These are phyloP conservation scores for Suhomyces ambrosiae DNA, from an alignment of 1,139 yeast species.

Conservation along the genomic window DNA sequence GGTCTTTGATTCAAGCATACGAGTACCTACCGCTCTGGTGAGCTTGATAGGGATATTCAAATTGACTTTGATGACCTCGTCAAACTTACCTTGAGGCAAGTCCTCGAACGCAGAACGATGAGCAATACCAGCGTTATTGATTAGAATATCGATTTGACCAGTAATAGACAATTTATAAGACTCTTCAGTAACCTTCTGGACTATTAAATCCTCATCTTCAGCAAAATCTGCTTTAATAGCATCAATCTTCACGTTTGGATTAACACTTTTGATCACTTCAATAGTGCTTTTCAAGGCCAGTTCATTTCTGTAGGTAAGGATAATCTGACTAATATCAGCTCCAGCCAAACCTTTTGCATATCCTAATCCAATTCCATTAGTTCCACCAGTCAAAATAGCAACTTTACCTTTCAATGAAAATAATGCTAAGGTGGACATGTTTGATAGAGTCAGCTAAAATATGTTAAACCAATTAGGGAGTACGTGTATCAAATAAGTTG, in stretches of 20 bases:
- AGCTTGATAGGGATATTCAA: constrained; percentile 48
- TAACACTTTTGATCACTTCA: constrained; percentile 21
- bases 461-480: neutral
- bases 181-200: constrained; percentile 11
- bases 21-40: constrained; percentile 47
- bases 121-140: constrained; percentile 60
- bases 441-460: neutral
- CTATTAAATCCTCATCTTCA: constrained; percentile 21
- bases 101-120: constrained; percentile 36
- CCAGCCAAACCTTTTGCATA: constrained; percentile 8
- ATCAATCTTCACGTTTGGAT: constrained; percentile 24
- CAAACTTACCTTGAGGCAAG: constrained; percentile 43
- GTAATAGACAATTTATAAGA: constrained; percentile 13
- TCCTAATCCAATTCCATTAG: constrained; percentile 8
- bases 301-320: constrained; percentile 28
- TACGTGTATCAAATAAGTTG: no score
- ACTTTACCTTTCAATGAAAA: constrained; percentile 9
- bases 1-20: constrained; percentile 31
- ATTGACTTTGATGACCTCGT: constrained; percentile 52
- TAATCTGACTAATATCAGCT: constrained; percentile 15
- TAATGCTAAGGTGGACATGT: constrained; percentile 3
- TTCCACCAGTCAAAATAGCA: constrained; percentile 7
- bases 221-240: constrained; percentile 24
- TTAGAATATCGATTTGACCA: constrained; percentile 48
- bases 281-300: constrained; percentile 20